These are phyloP conservation scores for Drechmeria coniospora DNA, from an alignment of 2,329 filamentous ascomycete species.

Conservation along the genomic window DNA sequence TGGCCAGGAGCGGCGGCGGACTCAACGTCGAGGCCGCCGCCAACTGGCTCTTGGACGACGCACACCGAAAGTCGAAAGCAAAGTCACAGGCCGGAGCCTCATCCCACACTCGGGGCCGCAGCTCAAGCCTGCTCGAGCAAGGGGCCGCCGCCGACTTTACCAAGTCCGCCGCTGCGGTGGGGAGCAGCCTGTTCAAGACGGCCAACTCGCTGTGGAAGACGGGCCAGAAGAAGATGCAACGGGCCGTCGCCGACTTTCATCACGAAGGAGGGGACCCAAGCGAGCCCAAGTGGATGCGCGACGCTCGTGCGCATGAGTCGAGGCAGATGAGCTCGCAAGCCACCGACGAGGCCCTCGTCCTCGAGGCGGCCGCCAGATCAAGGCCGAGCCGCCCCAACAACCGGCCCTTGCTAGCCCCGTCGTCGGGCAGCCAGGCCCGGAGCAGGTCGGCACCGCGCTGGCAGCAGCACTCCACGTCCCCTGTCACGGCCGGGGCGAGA, in stretches of 20 bases:
- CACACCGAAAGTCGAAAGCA: conserved; percentile 67
- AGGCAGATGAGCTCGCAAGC: no score
- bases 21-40: conserved; percentile 75
- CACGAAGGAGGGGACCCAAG: conserved; percentile 52
- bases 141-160: conserved; percentile 56
- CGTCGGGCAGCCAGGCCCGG: conserved; percentile 27
- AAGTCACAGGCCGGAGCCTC: conserved; percentile 43
- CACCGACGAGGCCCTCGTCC: no score
- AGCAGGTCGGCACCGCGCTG: conserved; percentile 38
- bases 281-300: conserved; percentile 93
- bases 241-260: conserved; percentile 77
- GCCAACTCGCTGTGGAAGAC: conserved; percentile 93
- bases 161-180: conserved; percentile 68
- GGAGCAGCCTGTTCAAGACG: conserved; percentile 76
- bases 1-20: conserved; percentile 67
- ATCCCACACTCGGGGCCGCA: conserved; percentile 4
- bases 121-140: conserved; percentile 28
- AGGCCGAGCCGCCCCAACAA: conserved; percentile 11
- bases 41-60: conserved; percentile 79
- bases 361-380: conserved; percentile 20
- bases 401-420: conserved; percentile 34
- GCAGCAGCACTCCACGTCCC: conserved; percentile 34
- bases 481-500: conserved; percentile 18
- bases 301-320: conserved; percentile 35
- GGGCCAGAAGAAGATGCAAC: conserved; percentile 81